Percentiles rank a stretch among this genome's conserved stretches.
Evolutionary conservation across 805 yeast species (phyloP).

Genomic region (Spathaspora girioi): DNA sequence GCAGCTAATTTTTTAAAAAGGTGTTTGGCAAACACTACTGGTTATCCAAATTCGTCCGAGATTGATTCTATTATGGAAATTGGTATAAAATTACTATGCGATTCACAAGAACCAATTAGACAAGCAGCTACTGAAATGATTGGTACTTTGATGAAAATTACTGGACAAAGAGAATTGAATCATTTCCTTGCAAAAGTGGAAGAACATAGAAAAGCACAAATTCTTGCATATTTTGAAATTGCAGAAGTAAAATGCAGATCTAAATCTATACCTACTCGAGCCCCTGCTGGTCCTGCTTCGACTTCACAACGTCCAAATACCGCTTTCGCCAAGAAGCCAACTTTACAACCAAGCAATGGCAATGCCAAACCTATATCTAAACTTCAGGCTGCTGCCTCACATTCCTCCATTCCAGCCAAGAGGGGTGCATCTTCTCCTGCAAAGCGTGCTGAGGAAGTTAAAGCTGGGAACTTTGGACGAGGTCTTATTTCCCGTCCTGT

Average conservation of each 20-base stretch:
- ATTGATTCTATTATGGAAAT: conserved; percentile 53
- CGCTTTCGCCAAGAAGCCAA: neutral
- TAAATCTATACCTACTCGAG: conserved; percentile 3
- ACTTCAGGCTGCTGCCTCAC: conserved; percentile 16
- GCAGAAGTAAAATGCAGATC: conserved; percentile 45
- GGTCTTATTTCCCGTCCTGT: conserved; percentile 39
- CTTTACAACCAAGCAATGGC: neutral
- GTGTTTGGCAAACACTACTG: conserved; percentile 50
- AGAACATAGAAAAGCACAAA: conserved; percentile 65
- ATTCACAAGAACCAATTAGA: conserved; percentile 82
- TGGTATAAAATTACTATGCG: conserved; percentile 64
- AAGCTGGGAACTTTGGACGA: conserved; percentile 28
- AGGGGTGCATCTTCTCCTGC: conserved; percentile 71
- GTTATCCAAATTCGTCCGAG: conserved; percentile 50
- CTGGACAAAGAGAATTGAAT: conserved; percentile 67
- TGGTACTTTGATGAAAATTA: conserved; percentile 79
- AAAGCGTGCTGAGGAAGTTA: conserved; percentile 37
- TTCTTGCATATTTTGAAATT: conserved; percentile 51
- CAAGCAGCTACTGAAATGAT: conserved; percentile 71
- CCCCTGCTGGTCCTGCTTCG: too few species aligned
- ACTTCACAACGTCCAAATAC: conserved; percentile 8
- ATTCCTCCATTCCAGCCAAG: conserved; percentile 53
- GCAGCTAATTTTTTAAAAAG: conserved; percentile 61
- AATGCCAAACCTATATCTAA: conserved; percentile 4
- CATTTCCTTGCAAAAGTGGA: conserved; percentile 68